Base-by-base conservation (phyloP, 352 stramenopile species). In the Paralagenidium karlingii region DNA sequence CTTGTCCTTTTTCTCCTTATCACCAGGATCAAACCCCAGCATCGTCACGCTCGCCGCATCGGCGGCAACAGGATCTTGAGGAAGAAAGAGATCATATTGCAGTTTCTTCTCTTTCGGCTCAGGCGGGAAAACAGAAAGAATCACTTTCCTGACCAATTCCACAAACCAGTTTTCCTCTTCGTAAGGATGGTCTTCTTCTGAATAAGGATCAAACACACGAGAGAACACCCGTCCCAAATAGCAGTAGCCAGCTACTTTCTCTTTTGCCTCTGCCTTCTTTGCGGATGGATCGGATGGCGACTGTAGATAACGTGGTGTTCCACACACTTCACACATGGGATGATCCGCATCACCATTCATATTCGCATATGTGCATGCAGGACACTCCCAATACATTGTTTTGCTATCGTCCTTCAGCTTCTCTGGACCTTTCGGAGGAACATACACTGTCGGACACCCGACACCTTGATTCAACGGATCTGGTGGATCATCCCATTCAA, bases 361-460 rank as follows among this genome's bases (percentile, higher is more conserved):
- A 41, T 92, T 92, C 10, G 77, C 69, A 45, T 65, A 89, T 8
- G 79, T 92, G 39, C 79, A 92, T 8, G 79, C 69, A 10, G 60
- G 55, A 21, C 79, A 92, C 38, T 87, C 76, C 79, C 79, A 92
- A 43, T 90, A 92, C 77, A 92, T 90, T 36, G 30, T 16, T 22
- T 8, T 16, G 3, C 22, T 16, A 7, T 20, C 22, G 30, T 36
- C 30, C 43, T 90, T 87, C 9, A 82, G 48, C 24, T 87, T 70
- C 49, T 69, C 45, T 19, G 48, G 22, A n/a, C 28, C 47, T 24
- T 20, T 37, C 10, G 47, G 45, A 36, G 51, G 46, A 4, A 66
- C 42, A 45, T 71, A 82, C 10, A 68, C 30, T n/a, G 49, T 47
- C 3, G 82, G 78, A 36, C 64, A 67, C 9, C 74, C 82, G 16